Percentiles rank a stretch among this genome's conserved stretches.
Conservation (phyloP, 176 grass and related monocot genomes). For the Oryza punctata region DNA sequence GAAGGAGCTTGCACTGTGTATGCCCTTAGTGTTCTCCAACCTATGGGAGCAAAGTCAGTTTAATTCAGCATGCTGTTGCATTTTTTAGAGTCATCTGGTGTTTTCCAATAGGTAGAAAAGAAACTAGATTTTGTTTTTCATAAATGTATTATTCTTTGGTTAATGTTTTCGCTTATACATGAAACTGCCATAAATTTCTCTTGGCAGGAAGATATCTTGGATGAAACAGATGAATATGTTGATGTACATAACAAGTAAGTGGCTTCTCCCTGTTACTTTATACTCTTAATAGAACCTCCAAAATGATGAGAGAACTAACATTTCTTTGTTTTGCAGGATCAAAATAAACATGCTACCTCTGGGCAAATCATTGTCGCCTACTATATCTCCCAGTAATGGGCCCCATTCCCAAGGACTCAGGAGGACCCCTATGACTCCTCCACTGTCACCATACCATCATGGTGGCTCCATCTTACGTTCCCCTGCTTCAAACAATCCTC, state of each 20-base stretch:
- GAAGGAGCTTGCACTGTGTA: no score
- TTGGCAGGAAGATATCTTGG: conserved; percentile 88
- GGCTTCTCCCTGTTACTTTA: background rate
- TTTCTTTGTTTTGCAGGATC: conserved; percentile 64
- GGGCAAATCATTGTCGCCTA: conserved; percentile 59
- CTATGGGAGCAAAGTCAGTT: background rate
- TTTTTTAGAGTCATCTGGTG: background rate
- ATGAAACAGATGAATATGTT: conserved; percentile 97
- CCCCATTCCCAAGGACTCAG: conserved; percentile 50
- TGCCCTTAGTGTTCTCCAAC: background rate
- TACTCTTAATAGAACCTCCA: conserved; percentile 17
- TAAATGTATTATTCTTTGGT: background rate
- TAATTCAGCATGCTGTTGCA: background rate
- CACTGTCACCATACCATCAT: conserved; percentile 58
- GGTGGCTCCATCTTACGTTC: conserved; percentile 50
- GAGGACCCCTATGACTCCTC: conserved; percentile 69
- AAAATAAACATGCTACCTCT: conserved; percentile 97
- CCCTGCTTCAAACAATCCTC: conserved; percentile 48
- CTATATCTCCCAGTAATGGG: conserved; percentile 55
- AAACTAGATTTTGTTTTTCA: conserved; percentile 14
- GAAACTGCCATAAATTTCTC: conserved; percentile 7
- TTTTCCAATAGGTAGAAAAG: background rate
- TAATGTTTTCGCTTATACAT: conserved; percentile 15
- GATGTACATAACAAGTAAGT: conserved; percentile 99
- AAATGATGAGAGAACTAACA: background rate